Conservation (phyloP, 257 asterid species). For the Penstemon eatonii region DNA sequence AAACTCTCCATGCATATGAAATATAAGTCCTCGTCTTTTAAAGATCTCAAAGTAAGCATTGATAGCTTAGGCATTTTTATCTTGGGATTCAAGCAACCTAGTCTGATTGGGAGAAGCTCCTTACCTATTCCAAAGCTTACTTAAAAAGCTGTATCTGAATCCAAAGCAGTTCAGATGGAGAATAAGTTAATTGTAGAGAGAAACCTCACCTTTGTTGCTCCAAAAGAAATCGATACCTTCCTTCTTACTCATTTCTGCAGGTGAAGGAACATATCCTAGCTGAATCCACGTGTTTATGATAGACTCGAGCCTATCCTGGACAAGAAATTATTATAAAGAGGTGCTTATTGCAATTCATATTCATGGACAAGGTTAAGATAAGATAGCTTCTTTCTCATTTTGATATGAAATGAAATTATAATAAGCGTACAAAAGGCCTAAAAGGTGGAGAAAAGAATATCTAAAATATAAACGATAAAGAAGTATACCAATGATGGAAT, state of each 20-base stretch:
- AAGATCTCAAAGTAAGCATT: conserved; percentile 50
- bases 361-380: background rate
- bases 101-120: conserved; percentile 65
- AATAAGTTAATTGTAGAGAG: conserved; percentile 4
- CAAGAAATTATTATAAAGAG: conserved; percentile 21
- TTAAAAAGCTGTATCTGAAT: conserved; percentile 26
- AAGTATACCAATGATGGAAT: background rate
- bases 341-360: conserved; percentile 2
- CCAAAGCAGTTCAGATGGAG: conserved; percentile 19
- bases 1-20: conserved; percentile 72
- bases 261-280: conserved; percentile 68
- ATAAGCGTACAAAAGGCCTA: background rate
- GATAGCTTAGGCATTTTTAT: conserved; percentile 57
- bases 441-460: background rate
- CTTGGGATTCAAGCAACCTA: conserved; percentile 68
- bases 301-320: conserved; percentile 88
- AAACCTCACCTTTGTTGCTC: conserved; percentile 53
- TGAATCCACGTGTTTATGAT: conserved; percentile 67
- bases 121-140: conserved; percentile 50
- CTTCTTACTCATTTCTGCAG: conserved; percentile 82
- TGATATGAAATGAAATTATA: conserved; percentile 3
- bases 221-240: conserved; percentile 63
- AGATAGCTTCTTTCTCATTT: conserved; percentile 1
- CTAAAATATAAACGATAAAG: background rate
- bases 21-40: conserved; percentile 53